Conservation (phyloP, 1,284 basidiomycete species). For the Cutaneotrichosporon sp. region DNA sequence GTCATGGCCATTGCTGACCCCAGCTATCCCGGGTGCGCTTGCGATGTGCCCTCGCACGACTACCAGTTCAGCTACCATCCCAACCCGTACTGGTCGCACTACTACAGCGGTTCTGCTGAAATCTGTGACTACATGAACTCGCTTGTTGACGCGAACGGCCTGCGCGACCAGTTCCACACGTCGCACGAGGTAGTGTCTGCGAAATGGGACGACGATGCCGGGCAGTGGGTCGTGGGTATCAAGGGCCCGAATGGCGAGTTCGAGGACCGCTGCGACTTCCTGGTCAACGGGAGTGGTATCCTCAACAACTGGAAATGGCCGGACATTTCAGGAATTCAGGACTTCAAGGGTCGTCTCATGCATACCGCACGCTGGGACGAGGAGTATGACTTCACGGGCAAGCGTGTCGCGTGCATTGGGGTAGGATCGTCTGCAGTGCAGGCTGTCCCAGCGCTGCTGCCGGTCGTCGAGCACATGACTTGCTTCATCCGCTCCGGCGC, state of each 20-base stretch:
- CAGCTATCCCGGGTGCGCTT: constrained; percentile 28
- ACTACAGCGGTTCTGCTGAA: constrained; percentile 28
- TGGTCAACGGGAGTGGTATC: constrained; percentile 34
- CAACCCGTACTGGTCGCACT: constrained; percentile 25
- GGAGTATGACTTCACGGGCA: constrained; percentile 8
- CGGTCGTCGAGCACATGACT: constrained; percentile 20
- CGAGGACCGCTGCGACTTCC: constrained; percentile 28
- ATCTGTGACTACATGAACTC: constrained; percentile 31
- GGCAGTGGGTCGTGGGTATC: constrained; percentile 32
- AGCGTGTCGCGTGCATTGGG: constrained; percentile 18
- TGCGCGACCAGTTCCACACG: constrained; percentile 29
- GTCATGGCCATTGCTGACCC: too few species aligned
- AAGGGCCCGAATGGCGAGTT: constrained; percentile 7
- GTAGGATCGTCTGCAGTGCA: constrained; percentile 24
- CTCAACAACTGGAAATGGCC: constrained; percentile 29
- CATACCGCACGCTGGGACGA: constrained; percentile 27
- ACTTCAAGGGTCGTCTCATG: constrained; percentile 26
- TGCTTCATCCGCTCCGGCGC: constrained; percentile 22
- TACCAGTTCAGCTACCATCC: constrained; percentile 29
- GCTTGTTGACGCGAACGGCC: constrained; percentile 23
- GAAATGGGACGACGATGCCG: constrained; percentile 23
- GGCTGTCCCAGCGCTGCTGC: constrained; percentile 21
- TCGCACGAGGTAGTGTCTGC: constrained; percentile 28
- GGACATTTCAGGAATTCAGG: constrained; percentile 12
- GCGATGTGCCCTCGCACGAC: constrained; percentile 33